Percentiles rank a stretch among this genome's conserved stretches.
Evolutionary conservation across 23 red algal species (phyloP).

Genomic region (Cyanidiococcus yangmingshanensis): DNA sequence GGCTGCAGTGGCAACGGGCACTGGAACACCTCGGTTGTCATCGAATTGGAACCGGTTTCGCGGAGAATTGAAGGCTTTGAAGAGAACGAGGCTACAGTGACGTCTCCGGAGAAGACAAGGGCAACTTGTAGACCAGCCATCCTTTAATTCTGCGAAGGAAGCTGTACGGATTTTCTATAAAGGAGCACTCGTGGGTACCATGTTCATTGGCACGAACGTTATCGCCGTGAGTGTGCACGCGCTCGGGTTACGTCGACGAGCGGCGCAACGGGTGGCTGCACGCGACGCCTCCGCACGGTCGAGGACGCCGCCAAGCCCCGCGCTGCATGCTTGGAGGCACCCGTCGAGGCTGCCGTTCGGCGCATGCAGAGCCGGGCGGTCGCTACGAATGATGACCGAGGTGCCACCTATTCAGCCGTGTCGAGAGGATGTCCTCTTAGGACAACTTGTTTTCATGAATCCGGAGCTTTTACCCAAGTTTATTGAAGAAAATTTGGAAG

Average conservation of each 20-base stretch:
- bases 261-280: neutral
- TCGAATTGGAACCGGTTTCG: too few relatives aligned
- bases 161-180: too few relatives aligned
- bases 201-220: neutral
- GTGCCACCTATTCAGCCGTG: constrained; percentile 5
- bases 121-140: too few relatives aligned
- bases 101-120: too few relatives aligned
- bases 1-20: too few relatives aligned
- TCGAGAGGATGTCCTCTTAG: constrained; percentile 54
- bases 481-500: constrained; percentile 47
- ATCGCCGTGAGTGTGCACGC: neutral
- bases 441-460: constrained; percentile 64
- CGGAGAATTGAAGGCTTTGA: too few relatives aligned
- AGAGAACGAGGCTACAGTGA: too few relatives aligned
- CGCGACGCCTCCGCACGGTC: neutral
- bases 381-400: neutral
- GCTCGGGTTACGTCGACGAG: neutral
- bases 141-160: too few relatives aligned
- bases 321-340: neutral
- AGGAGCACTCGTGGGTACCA: too few relatives aligned
- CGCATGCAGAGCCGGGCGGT: neutral
- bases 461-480: constrained; percentile 56
- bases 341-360: neutral
- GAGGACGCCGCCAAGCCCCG: neutral
- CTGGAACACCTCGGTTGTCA: too few relatives aligned